These are phyloP conservation scores for Malus asiatica DNA, from an alignment of 306 rosid genomes.

Conservation along the genomic window DNA sequence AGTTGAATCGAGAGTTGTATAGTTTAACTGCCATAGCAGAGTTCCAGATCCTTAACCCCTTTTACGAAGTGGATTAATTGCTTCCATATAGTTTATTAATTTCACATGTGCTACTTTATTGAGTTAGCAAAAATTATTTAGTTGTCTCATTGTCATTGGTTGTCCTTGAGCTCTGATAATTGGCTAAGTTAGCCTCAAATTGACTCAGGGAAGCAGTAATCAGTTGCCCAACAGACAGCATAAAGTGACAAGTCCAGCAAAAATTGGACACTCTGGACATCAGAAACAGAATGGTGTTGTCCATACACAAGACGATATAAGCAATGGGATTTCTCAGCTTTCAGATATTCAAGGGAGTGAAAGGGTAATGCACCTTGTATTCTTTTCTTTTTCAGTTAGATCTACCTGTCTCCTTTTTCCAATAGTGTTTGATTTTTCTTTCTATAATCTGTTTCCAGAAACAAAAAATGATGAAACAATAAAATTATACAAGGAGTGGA, in stretches of 20 bases:
- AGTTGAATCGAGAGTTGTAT: neutral
- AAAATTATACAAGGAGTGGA: neutral
- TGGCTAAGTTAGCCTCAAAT: conserved; percentile 2
- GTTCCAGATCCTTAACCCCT: neutral
- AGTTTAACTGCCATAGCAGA: no score
- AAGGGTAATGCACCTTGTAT: conserved; percentile 45
- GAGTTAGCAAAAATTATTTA: neutral
- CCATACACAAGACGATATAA: conserved; percentile 30
- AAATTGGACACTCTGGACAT: conserved; percentile 36
- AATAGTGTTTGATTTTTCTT: neutral
- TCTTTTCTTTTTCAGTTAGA: conserved; percentile 15
- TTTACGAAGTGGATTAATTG: neutral
- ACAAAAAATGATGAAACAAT: neutral
- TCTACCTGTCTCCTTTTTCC: neutral
- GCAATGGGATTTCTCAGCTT: conserved; percentile 54
- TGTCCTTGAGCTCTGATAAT: neutral
- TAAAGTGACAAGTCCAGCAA: conserved; percentile 44
- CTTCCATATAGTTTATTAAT: neutral
- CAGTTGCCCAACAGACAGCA: conserved; percentile 54
- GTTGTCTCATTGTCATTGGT: neutral
- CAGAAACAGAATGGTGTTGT: conserved; percentile 33
- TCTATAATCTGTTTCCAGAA: neutral
- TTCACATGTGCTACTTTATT: neutral
- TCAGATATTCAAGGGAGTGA: conserved; percentile 48
- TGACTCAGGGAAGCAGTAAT: conserved; percentile 59